Conservation (phyloP, 129 eudicot genomes). For the Artemisia tridentata region DNA sequence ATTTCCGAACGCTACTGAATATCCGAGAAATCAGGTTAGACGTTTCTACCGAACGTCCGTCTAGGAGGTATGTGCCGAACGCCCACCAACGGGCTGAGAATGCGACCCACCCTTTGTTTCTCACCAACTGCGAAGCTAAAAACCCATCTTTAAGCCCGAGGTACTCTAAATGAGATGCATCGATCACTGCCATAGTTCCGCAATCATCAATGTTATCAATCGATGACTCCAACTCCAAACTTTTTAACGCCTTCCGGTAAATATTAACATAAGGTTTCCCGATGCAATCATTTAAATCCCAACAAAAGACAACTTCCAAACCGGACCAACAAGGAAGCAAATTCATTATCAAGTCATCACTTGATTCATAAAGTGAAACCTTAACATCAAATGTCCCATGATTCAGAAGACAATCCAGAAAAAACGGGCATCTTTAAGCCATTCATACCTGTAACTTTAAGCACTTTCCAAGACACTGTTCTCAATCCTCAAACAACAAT, state of each 20-base stretch:
- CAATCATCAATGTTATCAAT: conserved; percentile 27
- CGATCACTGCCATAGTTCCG: conserved; percentile 28
- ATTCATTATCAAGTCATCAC: conserved; percentile 20
- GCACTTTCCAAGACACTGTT: conserved; percentile 21
- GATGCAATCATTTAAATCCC: conserved; percentile 23
- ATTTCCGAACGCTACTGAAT: no score
- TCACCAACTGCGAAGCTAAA: no score
- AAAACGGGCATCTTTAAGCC: conserved; percentile 22
- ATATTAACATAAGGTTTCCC: conserved; percentile 23
- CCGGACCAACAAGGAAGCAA: conserved; percentile 20
- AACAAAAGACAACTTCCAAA: conserved; percentile 19
- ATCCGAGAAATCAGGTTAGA: no score
- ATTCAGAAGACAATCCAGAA: conserved; percentile 20
- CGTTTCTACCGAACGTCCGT: no score
- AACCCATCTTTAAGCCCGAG: conserved; percentile 30
- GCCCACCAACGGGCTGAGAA: no score
- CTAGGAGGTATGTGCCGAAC: no score
- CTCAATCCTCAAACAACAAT: conserved; percentile 15
- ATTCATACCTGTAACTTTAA: conserved; percentile 15
- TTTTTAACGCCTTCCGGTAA: conserved; percentile 9
- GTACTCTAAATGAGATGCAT: conserved; percentile 23
- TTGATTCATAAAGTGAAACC: conserved; percentile 19
- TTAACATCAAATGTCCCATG: conserved; percentile 20
- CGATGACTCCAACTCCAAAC: conserved; percentile 27
- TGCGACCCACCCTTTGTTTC: no score